phyloP scores from a whole-genome alignment of 2,329 filamentous ascomycete genomes.

The Nemania serpens region DNA sequence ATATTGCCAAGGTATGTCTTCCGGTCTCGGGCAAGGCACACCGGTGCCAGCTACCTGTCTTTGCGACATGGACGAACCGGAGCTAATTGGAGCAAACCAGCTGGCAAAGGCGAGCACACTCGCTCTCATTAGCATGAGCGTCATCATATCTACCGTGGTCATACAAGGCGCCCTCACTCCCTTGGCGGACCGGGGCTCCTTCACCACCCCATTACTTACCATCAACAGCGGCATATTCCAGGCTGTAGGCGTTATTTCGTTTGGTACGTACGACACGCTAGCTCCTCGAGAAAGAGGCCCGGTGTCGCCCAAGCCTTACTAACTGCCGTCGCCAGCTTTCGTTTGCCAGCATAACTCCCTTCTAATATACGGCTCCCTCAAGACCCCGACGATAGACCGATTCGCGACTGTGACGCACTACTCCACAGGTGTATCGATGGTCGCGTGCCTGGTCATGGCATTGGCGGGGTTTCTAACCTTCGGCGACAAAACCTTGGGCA shows the following conservation, averaged over 20 bases:
- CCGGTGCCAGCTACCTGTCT: background rate
- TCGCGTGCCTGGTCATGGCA: constrained; percentile 90
- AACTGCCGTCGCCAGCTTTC: constrained; percentile 54
- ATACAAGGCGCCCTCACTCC: constrained; percentile 81
- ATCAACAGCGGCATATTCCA: constrained; percentile 90
- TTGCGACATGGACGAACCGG: background rate
- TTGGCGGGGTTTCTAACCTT: constrained; percentile 91
- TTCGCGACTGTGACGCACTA: constrained; percentile 94
- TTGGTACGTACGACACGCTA: constrained; percentile 63
- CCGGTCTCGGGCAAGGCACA: constrained; percentile 35
- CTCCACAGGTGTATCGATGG: constrained; percentile 85
- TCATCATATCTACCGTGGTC: constrained; percentile 88
- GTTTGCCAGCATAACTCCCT: constrained; percentile 92
- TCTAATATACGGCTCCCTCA: constrained; percentile 93
- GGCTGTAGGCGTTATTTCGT: constrained; percentile 96
- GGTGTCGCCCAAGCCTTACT: constrained; percentile 31
- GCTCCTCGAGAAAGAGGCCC: background rate
- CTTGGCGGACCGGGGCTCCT: constrained; percentile 69
- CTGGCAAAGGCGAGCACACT: constrained; percentile 94
- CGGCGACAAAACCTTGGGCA: constrained; percentile 87
- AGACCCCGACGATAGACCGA: constrained; percentile 92
- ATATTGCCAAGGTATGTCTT: constrained; percentile 83
- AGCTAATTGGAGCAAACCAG: constrained; percentile 57
- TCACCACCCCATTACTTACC: constrained; percentile 72
- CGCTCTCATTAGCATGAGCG: constrained; percentile 87